A percentile compares a stretch with the other conserved stretches of the same genome.
These are phyloP conservation scores for Xylaria cubensis DNA, from an alignment of 495 filamentous ascomycete genomes.

Conservation along the genomic window DNA sequence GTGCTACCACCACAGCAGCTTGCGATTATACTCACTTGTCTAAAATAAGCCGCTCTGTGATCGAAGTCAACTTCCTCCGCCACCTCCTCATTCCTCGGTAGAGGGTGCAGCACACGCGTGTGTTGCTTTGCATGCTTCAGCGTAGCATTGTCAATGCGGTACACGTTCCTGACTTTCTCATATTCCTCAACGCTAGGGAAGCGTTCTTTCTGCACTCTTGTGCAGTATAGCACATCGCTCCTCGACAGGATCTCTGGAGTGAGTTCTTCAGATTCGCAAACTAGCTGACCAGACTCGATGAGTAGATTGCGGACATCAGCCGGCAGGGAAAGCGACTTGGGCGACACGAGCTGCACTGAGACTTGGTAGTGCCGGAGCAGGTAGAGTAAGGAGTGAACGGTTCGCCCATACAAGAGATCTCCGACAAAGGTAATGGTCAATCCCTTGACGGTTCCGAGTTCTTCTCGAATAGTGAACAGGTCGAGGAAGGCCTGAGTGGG, in stretches of 20 bases:
- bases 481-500: slow-evolving; percentile 99
- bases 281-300: slow-evolving; percentile 72
- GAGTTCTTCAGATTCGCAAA: slow-evolving; percentile 74
- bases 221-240: slow-evolving; percentile 94
- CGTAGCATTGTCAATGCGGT: slow-evolving; percentile 88
- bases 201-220: slow-evolving; percentile 93
- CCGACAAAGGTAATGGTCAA: slow-evolving; percentile 95
- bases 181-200: slow-evolving; percentile 81
- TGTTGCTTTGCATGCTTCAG: slow-evolving; percentile 88
- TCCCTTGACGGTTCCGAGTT: slow-evolving; percentile 91
- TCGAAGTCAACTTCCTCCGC: slow-evolving; percentile 97
- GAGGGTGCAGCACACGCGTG: slow-evolving; percentile 93
- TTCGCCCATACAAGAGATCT: slow-evolving; percentile 89
- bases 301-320: slow-evolving; percentile 73
- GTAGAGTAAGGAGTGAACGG: slow-evolving; percentile 93
- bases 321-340: slow-evolving; percentile 78
- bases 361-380: slow-evolving; percentile 95
- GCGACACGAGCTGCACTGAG: slow-evolving; percentile 87
- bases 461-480: slow-evolving; percentile 96
- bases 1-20: slow-evolving; percentile 13
- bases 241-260: slow-evolving; percentile 82
- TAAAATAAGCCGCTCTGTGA: slow-evolving; percentile 95
- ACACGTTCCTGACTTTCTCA: slow-evolving; percentile 83
- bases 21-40: slow-evolving; percentile 76
- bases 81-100: slow-evolving; percentile 92